These are phyloP conservation scores for Rhodofomes roseus DNA, from an alignment of 1,284 basidiomycete species.

Conservation along the genomic window DNA sequence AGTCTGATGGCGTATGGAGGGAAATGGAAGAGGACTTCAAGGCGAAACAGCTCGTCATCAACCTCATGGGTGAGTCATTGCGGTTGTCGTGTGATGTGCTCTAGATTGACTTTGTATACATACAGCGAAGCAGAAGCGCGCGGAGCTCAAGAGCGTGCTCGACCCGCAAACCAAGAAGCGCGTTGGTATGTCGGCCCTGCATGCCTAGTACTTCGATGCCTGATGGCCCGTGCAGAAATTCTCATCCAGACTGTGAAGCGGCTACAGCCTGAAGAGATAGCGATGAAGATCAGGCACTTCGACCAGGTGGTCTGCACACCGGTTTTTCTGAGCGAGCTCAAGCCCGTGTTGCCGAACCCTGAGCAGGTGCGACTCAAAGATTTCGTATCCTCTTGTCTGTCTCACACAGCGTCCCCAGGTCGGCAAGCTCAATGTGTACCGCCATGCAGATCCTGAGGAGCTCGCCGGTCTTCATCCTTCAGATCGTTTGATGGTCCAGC, in stretches of 20 bases:
- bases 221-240: conserved; percentile 56
- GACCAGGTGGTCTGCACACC: conserved; percentile 84
- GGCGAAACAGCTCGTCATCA: conserved; percentile 90
- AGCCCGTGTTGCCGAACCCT: conserved; percentile 82
- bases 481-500: conserved; percentile 94
- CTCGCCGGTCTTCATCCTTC: conserved; percentile 88
- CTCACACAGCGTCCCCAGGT: conserved; percentile 44
- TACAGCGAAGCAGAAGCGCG: conserved; percentile 73
- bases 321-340: conserved; percentile 83
- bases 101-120: neutral
- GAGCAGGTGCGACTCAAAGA: conserved; percentile 63
- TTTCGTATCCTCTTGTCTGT: conserved; percentile 5
- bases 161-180: conserved; percentile 88
- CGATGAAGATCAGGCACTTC: conserved; percentile 79
- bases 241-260: conserved; percentile 84
- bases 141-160: conserved; percentile 88
- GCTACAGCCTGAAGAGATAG: conserved; percentile 81
- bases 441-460: conserved; percentile 85
- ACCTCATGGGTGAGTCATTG: conserved; percentile 59
- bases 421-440: conserved; percentile 89
- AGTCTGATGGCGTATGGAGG: conserved; percentile 84
- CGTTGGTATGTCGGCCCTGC: conserved; percentile 58
- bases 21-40: conserved; percentile 99
- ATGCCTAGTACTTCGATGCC: neutral
- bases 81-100: conserved; percentile 1